Evolutionary conservation across 805 yeast species (phyloP).

Genomic region (Komagataella mondaviorum): DNA sequence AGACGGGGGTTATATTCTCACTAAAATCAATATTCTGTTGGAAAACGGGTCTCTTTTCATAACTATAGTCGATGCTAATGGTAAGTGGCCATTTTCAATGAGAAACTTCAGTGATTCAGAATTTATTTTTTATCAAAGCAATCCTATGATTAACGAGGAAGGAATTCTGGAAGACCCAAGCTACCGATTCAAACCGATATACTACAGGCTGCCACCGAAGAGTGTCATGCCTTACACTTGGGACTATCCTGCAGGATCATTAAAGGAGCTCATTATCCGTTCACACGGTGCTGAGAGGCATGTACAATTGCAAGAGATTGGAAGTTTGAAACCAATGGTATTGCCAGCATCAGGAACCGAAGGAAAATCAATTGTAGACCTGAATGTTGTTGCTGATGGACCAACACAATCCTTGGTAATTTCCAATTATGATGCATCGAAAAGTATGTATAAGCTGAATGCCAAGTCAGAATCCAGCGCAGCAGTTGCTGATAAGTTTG

Average conservation of each 20-base stretch:
- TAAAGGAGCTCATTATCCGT: constrained; percentile 67
- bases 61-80: constrained; percentile 56
- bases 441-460: constrained; percentile 56
- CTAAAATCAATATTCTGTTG: constrained; percentile 49
- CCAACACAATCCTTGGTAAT: constrained; percentile 83
- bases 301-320: constrained; percentile 85
- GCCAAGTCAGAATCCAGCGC: constrained; percentile 15
- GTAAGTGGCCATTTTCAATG: constrained; percentile 86
- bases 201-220: constrained; percentile 70
- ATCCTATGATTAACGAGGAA: constrained; percentile 55
- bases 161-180: constrained; percentile 44
- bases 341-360: constrained; percentile 34
- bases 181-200: constrained; percentile 59
- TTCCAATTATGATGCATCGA: constrained; percentile 66
- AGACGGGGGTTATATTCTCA: constrained; percentile 12
- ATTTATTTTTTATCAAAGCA: constrained; percentile 74
- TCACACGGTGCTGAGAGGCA: constrained; percentile 64
- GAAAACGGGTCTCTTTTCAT: constrained; percentile 77
- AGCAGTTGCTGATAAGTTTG: constrained; percentile 35
- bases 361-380: constrained; percentile 46
- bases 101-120: constrained; percentile 84
- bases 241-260: constrained; percentile 88
- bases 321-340: constrained; percentile 78
- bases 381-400: constrained; percentile 93
- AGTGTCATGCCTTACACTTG: constrained; percentile 98